These are phyloP conservation scores for Naganishia cerealis DNA, from an alignment of 1,284 basidiomycete species.

Conservation along the genomic window DNA sequence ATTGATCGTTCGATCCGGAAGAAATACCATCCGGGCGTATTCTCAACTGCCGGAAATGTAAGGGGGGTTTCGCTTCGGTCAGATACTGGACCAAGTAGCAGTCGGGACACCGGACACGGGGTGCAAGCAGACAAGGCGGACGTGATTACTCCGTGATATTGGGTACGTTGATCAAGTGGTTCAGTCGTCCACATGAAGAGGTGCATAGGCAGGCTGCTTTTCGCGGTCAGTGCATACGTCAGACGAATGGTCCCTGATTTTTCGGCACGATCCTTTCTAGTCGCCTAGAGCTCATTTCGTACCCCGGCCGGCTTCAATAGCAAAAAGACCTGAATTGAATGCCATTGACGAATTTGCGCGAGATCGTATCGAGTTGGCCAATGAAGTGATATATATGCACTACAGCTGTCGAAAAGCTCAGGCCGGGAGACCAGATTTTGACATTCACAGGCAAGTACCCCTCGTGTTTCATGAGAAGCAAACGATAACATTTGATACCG, in stretches of 20 bases:
- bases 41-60: no score
- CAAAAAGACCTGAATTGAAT: conserved; percentile 76
- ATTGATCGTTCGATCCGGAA: no score
- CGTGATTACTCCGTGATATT: no score
- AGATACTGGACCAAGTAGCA: no score
- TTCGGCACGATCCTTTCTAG: conserved; percentile 65
- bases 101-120: no score
- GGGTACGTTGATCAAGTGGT: no score
- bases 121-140: no score
- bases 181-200: conserved; percentile 48
- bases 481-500: not conserved
- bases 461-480: not conserved
- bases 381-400: conserved; percentile 90
- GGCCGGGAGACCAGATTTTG: conserved; percentile 85
- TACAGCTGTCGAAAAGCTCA: conserved; percentile 86
- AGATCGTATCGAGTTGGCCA: conserved; percentile 89
- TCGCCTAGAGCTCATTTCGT: conserved; percentile 67
- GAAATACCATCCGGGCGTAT: no score
- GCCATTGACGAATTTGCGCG: conserved; percentile 92
- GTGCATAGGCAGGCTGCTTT: conserved; percentile 53
- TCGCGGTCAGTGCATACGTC: conserved; percentile 49
- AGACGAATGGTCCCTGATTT: conserved; percentile 58
- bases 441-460: conserved; percentile 77
- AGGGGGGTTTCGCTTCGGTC: no score
- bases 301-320: conserved; percentile 56